phyloP scores from a whole-genome alignment of 2,329 filamentous ascomycete genomes.

The Phaeosphaeriaceae sp. region DNA sequence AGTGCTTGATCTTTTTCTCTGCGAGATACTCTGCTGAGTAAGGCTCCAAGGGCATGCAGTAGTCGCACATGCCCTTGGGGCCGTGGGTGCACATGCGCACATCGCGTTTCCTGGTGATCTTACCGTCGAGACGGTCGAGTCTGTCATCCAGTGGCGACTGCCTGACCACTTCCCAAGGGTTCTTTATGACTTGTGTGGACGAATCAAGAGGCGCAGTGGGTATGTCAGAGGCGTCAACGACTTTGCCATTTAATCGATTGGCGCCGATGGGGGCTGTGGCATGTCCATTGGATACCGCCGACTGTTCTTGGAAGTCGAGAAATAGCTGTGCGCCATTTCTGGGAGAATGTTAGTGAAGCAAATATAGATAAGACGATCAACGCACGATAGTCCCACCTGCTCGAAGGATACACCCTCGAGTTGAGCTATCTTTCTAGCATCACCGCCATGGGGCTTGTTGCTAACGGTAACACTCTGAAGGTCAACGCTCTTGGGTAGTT shows the following conservation, averaged over 20 bases:
- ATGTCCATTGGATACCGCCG: conserved; percentile 58
- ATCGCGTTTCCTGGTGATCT: conserved; percentile 78
- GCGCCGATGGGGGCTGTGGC: conserved; percentile 45
- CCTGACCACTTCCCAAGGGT: conserved; percentile 89
- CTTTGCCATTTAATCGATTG: conserved; percentile 79
- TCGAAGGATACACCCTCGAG: conserved; percentile 63
- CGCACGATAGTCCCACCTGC: conserved; percentile 64
- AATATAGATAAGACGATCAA: conserved; percentile 14
- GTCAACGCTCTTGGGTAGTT: conserved; percentile 63
- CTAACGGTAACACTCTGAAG: conserved; percentile 63
- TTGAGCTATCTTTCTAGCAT: conserved; percentile 59
- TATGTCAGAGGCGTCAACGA: conserved; percentile 72
- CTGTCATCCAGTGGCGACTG: conserved; percentile 88
- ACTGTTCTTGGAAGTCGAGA: conserved; percentile 74
- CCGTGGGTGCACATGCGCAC: conserved; percentile 92
- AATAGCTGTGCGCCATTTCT: conserved; percentile 94
- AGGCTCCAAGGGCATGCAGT: conserved; percentile 96
- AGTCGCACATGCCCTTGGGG: conserved; percentile 98
- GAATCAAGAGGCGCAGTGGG: conserved; percentile 66
- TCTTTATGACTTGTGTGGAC: conserved; percentile 71
- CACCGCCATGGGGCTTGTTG: conserved; percentile 65
- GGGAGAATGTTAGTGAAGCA: conserved; percentile 22
- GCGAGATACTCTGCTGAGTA: conserved; percentile 87
- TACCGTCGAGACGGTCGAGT: conserved; percentile 87
- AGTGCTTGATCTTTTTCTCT: conserved; percentile 98